These are phyloP conservation scores for Fusarium agapanthi DNA, from an alignment of 2,329 filamentous ascomycete species.

Conservation along the genomic window DNA sequence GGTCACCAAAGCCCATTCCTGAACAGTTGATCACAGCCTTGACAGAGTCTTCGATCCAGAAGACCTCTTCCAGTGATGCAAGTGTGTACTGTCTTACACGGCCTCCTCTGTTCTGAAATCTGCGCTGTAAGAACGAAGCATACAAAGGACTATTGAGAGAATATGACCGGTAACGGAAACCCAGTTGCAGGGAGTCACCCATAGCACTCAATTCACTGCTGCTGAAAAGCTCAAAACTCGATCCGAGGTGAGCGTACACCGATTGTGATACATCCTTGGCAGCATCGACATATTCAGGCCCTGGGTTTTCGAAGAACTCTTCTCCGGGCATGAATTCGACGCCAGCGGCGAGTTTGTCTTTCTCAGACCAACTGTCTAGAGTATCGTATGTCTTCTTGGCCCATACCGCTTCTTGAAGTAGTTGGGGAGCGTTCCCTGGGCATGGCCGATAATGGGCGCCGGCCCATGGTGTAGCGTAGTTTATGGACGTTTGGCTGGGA, in stretches of 20 bases:
- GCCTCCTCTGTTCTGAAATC: neutral
- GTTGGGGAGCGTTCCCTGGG: neutral
- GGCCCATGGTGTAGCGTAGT: conserved; percentile 7
- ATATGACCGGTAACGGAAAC: neutral
- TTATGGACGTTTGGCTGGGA: neutral
- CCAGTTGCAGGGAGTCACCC: neutral
- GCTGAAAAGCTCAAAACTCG: neutral
- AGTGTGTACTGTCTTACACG: neutral
- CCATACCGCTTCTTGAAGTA: neutral
- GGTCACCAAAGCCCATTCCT: neutral
- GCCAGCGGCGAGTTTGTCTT: neutral
- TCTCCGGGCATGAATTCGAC: neutral
- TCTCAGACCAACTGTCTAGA: neutral
- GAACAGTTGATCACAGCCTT: neutral
- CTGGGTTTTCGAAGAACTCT: neutral
- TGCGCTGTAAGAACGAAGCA: neutral
- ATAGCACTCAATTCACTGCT: neutral
- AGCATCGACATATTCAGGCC: neutral
- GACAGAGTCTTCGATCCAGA: neutral
- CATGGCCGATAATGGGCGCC: conserved; percentile 5
- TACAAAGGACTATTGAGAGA: neutral
- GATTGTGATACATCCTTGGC: neutral
- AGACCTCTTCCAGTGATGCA: neutral
- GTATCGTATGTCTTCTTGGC: neutral
- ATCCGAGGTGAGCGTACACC: neutral